Evolutionary conservation across 164 flowering plant genomes (phyloP).

Genomic region (Chimonanthus praecox): DNA sequence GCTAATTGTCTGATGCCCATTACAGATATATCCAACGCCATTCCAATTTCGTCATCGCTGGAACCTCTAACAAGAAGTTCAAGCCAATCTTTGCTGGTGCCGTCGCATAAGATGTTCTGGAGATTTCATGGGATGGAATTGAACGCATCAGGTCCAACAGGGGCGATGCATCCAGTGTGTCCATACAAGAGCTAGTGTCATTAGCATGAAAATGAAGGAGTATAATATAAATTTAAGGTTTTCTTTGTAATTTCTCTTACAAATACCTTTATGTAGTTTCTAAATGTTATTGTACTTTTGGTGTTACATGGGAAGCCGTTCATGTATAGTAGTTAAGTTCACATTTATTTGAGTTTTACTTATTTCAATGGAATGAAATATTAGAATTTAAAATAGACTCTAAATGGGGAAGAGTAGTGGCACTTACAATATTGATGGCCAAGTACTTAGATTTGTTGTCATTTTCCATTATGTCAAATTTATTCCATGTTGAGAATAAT

Average conservation of each 20-base stretch:
- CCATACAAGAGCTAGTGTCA: background rate
- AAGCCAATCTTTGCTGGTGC: background rate
- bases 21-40: background rate
- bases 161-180: background rate
- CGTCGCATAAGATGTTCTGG: background rate
- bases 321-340: too few relatives aligned
- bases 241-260: background rate
- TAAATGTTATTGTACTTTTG: too few relatives aligned
- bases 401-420: too few relatives aligned
- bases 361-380: too few relatives aligned
- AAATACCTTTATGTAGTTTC: too few relatives aligned
- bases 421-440: too few relatives aligned
- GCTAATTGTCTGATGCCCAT: slow-evolving; percentile 3
- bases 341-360: too few relatives aligned
- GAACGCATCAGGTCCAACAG: background rate
- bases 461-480: too few relatives aligned
- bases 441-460: too few relatives aligned
- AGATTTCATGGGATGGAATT: background rate
- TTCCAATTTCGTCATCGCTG: background rate
- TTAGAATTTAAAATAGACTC: too few relatives aligned
- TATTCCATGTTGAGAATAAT: too few relatives aligned
- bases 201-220: background rate
- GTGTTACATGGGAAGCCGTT: too few relatives aligned
- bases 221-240: background rate
- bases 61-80: background rate